Conservation (phyloP, 1,284 basidiomycete genomes). For the Fistulina hepatica region DNA sequence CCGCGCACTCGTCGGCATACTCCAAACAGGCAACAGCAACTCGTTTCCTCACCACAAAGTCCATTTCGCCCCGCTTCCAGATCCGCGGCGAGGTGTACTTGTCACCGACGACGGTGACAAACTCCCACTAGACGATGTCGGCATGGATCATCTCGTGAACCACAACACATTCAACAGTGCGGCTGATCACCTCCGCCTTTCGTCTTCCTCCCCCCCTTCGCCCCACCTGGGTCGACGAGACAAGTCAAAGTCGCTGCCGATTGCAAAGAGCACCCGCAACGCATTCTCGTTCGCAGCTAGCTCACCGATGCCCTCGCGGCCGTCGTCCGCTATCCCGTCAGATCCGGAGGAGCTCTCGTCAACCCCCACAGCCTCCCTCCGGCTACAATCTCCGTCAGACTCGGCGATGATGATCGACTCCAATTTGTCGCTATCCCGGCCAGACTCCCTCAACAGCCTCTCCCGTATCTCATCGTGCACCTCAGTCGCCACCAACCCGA, state of each 20-base stretch:
- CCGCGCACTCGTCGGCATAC: no score
- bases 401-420: conserved; percentile 15
- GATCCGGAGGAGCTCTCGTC: conserved; percentile 20
- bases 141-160: conserved; percentile 11
- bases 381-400: conserved; percentile 11
- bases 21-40: conserved; percentile 15
- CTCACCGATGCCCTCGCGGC: conserved; percentile 20
- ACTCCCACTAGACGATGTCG: conserved; percentile 23
- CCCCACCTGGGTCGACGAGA: conserved; percentile 16
- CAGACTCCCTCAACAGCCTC: conserved; percentile 34
- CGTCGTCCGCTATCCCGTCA: conserved; percentile 25
- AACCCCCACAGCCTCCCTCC: conserved; percentile 15
- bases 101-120: conserved; percentile 33
- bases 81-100: conserved; percentile 43
- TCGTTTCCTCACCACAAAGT: conserved; percentile 28
- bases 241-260: conserved; percentile 18
- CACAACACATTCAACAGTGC: conserved; percentile 17
- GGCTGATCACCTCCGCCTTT: conserved; percentile 19
- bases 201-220: conserved; percentile 24
- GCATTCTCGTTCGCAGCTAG: conserved; percentile 23
- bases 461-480: conserved; percentile 35
- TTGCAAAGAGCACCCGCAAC: conserved; percentile 25
- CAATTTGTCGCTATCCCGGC: conserved; percentile 26
- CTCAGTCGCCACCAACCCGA: conserved; percentile 6
- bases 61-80: conserved; percentile 70